Conservation (phyloP, 805 yeast genomes). For the Yarrowia bubula region DNA sequence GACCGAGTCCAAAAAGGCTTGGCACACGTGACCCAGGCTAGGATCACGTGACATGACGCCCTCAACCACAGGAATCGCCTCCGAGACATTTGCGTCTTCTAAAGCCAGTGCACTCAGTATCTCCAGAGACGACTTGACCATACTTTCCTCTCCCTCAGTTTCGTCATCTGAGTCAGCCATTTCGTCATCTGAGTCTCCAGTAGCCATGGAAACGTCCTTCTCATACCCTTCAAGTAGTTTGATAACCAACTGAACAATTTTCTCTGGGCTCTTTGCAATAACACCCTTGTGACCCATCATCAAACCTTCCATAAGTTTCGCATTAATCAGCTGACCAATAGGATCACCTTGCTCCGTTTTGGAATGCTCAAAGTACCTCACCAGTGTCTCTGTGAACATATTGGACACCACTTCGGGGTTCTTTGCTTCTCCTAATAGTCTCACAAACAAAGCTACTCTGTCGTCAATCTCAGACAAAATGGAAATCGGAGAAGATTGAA, state of each 20-base stretch:
- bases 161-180: conserved; percentile 16
- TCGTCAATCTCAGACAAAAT: conserved; percentile 8
- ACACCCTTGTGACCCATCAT: conserved; percentile 31
- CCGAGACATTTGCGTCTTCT: conserved; percentile 11
- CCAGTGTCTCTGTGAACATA: conserved; percentile 9
- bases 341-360: not conserved
- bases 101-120: conserved; percentile 3
- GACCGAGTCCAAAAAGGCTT: conserved; percentile 2
- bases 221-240: conserved; percentile 38
- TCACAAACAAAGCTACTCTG: conserved; percentile 8
- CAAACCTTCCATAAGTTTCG: conserved; percentile 29
- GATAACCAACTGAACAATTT: not conserved
- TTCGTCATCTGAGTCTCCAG: conserved; percentile 28
- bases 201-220: not conserved
- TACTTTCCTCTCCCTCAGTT: conserved; percentile 27
- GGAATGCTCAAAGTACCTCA: not conserved
- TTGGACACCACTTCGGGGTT: conserved; percentile 7
- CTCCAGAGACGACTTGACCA: conserved; percentile 1
- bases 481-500: not conserved
- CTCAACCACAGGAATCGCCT: conserved; percentile 12
- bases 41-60: not conserved
- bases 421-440: conserved; percentile 8
- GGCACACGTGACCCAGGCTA: not conserved
- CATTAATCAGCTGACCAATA: not conserved
- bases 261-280: conserved; percentile 13